These are phyloP conservation scores for Kondoa malvinella DNA, from an alignment of 768 basidiomycete genomes.

Conservation along the genomic window DNA sequence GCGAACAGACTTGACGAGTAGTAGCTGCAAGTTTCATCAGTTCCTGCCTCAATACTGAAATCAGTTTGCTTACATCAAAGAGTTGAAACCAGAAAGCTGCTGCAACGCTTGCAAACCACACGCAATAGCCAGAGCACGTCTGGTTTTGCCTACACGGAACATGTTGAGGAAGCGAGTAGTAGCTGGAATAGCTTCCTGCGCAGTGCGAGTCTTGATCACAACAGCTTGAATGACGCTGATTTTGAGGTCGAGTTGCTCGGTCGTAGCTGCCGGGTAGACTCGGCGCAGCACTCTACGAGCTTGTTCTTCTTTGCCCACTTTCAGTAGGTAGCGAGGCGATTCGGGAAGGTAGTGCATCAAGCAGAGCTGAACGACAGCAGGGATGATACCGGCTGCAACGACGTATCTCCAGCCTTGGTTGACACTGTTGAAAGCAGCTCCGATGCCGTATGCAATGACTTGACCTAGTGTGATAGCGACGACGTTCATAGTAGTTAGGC, in stretches of 20 bases:
- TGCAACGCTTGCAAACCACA: constrained; percentile 71
- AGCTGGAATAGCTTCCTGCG: constrained; percentile 25
- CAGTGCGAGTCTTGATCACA: constrained; percentile 47
- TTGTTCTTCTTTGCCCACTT: constrained; percentile 38
- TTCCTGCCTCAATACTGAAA: neutral
- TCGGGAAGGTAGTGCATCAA: constrained; percentile 55
- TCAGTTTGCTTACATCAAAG: constrained; percentile 36
- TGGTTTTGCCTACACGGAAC: constrained; percentile 19
- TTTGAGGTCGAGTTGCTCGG: constrained; percentile 51
- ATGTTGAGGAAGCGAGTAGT: constrained; percentile 7
- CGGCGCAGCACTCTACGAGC: constrained; percentile 46
- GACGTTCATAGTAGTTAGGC: constrained; percentile 66
- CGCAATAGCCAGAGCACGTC: constrained; percentile 40
- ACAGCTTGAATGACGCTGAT: constrained; percentile 45
- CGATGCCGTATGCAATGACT: constrained; percentile 39
- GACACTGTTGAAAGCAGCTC: constrained; percentile 32
- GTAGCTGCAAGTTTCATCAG: constrained; percentile 14
- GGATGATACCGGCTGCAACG: constrained; percentile 58
- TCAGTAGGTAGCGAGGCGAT: constrained; percentile 56
- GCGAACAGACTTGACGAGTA: constrained; percentile 64
- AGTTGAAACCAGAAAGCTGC: constrained; percentile 71
- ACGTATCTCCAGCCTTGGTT: constrained; percentile 63
- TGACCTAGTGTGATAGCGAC: constrained; percentile 67
- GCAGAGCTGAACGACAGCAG: constrained; percentile 47
- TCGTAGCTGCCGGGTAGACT: constrained; percentile 52